Base-by-base conservation (phyloP, 257 asterid species). In the Fraxinus excelsior region DNA sequence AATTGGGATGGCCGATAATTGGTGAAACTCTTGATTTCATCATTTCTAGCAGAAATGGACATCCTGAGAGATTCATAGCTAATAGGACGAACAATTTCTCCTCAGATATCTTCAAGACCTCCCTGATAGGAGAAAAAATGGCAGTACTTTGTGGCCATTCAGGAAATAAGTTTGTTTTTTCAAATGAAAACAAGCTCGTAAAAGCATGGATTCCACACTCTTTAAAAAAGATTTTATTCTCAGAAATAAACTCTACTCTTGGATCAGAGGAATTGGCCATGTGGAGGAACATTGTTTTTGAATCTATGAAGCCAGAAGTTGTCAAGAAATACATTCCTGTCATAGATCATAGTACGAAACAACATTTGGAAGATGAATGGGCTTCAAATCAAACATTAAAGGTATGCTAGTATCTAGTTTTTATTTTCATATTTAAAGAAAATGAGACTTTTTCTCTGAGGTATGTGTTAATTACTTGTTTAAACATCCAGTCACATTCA, bases 1-100 rank as follows among this genome's bases (percentile, higher is more conserved):
- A 60, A 62, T 25, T 72, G 19, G 78, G 82, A 13, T 78, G 74
- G 77, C 82, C 82, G 14, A 14, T 78, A 4, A 11, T 78, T 6
- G 82, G 82, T 3, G 82, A 78, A 78, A 72, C 74, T n/a, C 2
- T 64, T 19, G 78, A 42, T 0, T 78, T 62, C 6, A 16, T 62
- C 82, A n/a, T 32, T 37, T 62, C 31, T 13, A 11, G 71, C 28
- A 75, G 42, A 34, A 11, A 23, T 6, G 82, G 82, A 1, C 5
- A 12, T 26, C 53, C 58, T 29, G 68, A 32, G 26, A 21, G 60
- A 38, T 72, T 78, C 37, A 37, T 78, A 2, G 23, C 35, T 37
- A 51, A 42, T 1, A 35, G 82, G 67, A 72, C 19, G 70, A 65
- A 64, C 21, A 72, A 72, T 46, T 65, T 64, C 26, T 62, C 68